phyloP scores from a whole-genome alignment of 495 filamentous ascomycete genomes.

The Neurospora sp. region DNA sequence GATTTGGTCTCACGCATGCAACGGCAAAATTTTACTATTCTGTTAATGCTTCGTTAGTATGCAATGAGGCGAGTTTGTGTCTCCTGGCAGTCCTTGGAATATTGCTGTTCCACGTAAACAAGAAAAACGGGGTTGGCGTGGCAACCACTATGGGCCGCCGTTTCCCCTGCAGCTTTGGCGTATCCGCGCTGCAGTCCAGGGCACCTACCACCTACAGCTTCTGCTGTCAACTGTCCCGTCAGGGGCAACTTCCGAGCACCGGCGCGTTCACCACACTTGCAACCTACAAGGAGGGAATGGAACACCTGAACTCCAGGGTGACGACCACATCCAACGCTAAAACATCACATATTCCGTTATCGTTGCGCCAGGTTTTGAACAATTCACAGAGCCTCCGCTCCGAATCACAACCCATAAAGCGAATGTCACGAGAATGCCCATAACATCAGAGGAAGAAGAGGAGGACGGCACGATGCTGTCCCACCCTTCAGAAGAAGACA shows the following conservation, averaged over 20 bases:
- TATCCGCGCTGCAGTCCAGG: neutral
- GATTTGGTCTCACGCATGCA: neutral
- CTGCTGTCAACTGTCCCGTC: neutral
- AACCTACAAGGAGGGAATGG: neutral
- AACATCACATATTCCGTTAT: neutral
- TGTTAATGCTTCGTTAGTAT: neutral
- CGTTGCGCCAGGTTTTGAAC: neutral
- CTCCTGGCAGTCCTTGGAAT: neutral
- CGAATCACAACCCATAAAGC: neutral
- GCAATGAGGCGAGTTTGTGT: neutral
- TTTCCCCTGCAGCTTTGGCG: neutral
- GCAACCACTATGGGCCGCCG: neutral
- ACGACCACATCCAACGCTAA: neutral
- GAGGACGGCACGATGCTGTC: conserved; percentile 24
- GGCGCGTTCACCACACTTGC: neutral
- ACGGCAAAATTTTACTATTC: neutral
- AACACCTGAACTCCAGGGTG: neutral
- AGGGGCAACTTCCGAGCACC: neutral
- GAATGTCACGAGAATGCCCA: conserved; percentile 28
- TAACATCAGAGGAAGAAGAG: conserved; percentile 39
- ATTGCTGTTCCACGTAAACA: neutral
- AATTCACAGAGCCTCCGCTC: neutral
- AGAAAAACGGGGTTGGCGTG: neutral
- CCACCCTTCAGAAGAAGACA: conserved; percentile 3
- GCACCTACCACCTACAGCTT: neutral